Evolutionary conservation across 192 early-diverging fungal genomes (phyloP).

Genomic region (Pilobolus umbonatus): DNA sequence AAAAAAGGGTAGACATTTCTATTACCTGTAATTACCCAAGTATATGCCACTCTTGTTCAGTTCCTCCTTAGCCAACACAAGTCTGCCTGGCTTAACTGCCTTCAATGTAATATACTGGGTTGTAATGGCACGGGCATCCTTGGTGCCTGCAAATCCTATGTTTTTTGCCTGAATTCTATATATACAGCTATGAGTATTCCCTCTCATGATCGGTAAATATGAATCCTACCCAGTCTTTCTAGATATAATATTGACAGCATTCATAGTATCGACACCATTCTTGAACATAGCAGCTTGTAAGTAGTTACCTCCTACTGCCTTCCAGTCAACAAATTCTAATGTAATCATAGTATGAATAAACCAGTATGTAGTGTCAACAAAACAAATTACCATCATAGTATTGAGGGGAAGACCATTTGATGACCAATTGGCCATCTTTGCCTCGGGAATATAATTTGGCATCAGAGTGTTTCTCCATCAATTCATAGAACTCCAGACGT

Average conservation of each 20-base stretch:
- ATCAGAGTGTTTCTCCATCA: constrained; percentile 12
- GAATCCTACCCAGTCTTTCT: constrained; percentile 29
- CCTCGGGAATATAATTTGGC: not conserved
- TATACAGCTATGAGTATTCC: constrained; percentile 3
- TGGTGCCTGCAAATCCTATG: constrained; percentile 88
- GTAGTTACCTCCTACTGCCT: constrained; percentile 58
- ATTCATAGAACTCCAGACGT: constrained; percentile 10
- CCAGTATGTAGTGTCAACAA: not conserved
- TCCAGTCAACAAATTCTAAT: constrained; percentile 13
- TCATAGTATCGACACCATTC: constrained; percentile 91
- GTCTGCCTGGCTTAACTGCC: constrained; percentile 48
- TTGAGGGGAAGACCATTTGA: constrained; percentile 16
- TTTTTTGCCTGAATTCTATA: constrained; percentile 43
- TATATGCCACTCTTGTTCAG: constrained; percentile 44
- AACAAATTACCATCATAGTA: not conserved
- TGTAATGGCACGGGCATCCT: constrained; percentile 91
- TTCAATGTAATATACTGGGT: constrained; percentile 75
- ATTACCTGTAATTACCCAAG: constrained; percentile 75
- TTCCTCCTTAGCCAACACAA: constrained; percentile 49
- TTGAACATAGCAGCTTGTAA: constrained; percentile 88
- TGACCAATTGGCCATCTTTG: constrained; percentile 7
- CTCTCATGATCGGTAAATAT: not conserved
- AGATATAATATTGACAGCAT: constrained; percentile 62
- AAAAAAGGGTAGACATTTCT: constrained; percentile 81
- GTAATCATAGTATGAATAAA: not conserved